phyloP scores from a whole-genome alignment of 345 rosid species.

The Sonneratia alba region DNA sequence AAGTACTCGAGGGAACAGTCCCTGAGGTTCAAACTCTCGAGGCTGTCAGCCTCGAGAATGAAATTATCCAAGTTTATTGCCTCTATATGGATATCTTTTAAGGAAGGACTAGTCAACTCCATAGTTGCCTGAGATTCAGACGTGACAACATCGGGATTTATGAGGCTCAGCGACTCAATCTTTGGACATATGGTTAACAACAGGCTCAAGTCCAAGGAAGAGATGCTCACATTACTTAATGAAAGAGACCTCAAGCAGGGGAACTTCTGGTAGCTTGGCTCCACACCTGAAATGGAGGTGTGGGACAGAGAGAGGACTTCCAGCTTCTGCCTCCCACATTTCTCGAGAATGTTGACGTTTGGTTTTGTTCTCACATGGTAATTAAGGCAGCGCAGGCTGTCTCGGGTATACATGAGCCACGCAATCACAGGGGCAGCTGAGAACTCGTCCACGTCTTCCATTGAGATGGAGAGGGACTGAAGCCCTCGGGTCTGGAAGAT shows the following conservation, averaged over 20 bases:
- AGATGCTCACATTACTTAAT: slow-evolving; percentile 56
- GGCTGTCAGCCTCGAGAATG: slow-evolving; percentile 70
- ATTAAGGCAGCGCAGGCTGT: slow-evolving; percentile 48
- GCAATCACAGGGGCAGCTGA: slow-evolving; percentile 74
- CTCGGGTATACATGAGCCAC: slow-evolving; percentile 89
- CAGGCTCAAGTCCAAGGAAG: slow-evolving; percentile 70
- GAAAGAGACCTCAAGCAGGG: slow-evolving; percentile 80
- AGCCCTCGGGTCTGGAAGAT: slow-evolving; percentile 80
- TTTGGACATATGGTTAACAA: slow-evolving; percentile 62
- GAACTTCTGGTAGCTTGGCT: slow-evolving; percentile 74
- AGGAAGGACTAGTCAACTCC: slow-evolving; percentile 53
- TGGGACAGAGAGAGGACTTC: slow-evolving; percentile 52
- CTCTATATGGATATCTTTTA: slow-evolving; percentile 66
- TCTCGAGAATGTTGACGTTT: slow-evolving; percentile 66
- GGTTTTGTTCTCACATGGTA: slow-evolving; percentile 66
- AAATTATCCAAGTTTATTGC: slow-evolving; percentile 78
- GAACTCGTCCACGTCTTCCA: slow-evolving; percentile 69
- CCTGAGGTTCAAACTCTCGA: slow-evolving; percentile 68
- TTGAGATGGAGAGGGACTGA: slow-evolving; percentile 64
- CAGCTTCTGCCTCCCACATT: slow-evolving; percentile 77
- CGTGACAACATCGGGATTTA: slow-evolving; percentile 62
- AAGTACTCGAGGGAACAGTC: slow-evolving; percentile 72
- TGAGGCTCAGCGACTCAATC: slow-evolving; percentile 53
- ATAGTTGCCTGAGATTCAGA: slow-evolving; percentile 64
- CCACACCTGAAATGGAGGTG: slow-evolving; percentile 58